These are phyloP conservation scores for Trametes cingulata DNA, from an alignment of 768 basidiomycete species.

Conservation along the genomic window DNA sequence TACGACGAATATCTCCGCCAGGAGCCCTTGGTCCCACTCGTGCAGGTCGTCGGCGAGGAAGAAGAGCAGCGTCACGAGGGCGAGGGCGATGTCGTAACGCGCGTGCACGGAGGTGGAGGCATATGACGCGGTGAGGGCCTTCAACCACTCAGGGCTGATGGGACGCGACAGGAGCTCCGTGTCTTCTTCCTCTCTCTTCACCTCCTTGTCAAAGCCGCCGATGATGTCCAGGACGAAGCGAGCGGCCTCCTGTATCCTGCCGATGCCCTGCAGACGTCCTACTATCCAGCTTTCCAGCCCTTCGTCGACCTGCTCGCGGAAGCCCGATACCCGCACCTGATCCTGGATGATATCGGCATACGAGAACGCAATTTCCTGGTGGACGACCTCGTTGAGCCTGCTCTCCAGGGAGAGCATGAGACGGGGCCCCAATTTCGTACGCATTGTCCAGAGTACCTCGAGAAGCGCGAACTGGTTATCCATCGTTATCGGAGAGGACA, in stretches of 20 bases:
- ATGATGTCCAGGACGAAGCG: conserved; percentile 66
- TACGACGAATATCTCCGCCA: conserved; percentile 77
- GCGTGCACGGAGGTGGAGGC: conserved; percentile 62
- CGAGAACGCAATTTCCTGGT: conserved; percentile 78
- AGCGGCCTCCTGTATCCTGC: conserved; percentile 56
- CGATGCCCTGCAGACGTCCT: conserved; percentile 56
- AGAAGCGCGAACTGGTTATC: conserved; percentile 60
- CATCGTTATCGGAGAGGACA: conserved; percentile 44
- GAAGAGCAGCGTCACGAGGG: conserved; percentile 66
- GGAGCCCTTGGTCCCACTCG: conserved; percentile 61
- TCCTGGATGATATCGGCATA: conserved; percentile 75
- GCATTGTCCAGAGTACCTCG: conserved; percentile 62
- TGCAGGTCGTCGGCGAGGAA: conserved; percentile 67
- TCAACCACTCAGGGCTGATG: conserved; percentile 60
- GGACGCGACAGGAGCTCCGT: conserved; percentile 48
- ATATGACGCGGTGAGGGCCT: conserved; percentile 64
- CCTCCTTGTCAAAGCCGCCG: conserved; percentile 64
- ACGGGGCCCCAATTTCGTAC: conserved; percentile 58
- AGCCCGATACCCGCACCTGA: conserved; percentile 52
- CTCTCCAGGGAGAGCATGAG: conserved; percentile 58
- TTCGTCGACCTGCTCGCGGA: conserved; percentile 60
- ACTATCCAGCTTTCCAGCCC: conserved; percentile 61
- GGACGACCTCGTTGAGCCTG: conserved; percentile 61
- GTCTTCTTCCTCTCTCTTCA: conserved; percentile 80
- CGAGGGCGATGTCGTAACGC: conserved; percentile 73